Conservation (phyloP, 2,329 filamentous ascomycete genomes). For the Apiospora phragmitis region DNA sequence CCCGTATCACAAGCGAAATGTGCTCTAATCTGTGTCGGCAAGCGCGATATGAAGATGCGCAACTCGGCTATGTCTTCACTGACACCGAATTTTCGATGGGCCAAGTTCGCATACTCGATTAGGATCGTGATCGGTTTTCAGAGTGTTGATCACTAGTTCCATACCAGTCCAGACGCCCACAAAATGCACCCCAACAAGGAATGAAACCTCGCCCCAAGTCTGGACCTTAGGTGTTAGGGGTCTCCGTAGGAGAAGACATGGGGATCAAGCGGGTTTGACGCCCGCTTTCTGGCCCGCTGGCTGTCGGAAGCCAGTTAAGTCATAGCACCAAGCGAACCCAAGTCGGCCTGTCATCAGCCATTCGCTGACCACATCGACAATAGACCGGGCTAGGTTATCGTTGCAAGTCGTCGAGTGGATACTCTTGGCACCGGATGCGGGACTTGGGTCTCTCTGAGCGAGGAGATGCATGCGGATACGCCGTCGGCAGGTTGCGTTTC, state of each 20-base stretch:
- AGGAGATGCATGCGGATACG: slow-evolving; percentile 16
- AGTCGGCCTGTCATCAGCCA: background rate
- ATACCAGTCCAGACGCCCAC: slow-evolving; percentile 12
- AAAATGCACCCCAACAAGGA: background rate
- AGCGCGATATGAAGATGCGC: background rate
- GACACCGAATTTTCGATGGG: background rate
- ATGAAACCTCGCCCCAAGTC: slow-evolving; percentile 10
- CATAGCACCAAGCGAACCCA: background rate
- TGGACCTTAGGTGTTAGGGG: background rate
- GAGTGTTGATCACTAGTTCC: slow-evolving; percentile 11
- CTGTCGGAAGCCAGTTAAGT: background rate
- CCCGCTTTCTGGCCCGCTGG: background rate
- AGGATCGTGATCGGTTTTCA: background rate
- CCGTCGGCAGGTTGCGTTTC: background rate
- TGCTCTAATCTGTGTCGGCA: background rate
- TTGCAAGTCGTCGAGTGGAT: background rate
- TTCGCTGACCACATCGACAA: background rate
- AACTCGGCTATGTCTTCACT: background rate
- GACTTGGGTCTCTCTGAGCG: slow-evolving; percentile 19
- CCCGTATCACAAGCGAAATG: background rate
- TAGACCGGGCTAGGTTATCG: background rate
- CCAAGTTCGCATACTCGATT: background rate
- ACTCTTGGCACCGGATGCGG: slow-evolving; percentile 12
- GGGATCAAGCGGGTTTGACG: background rate
- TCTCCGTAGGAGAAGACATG: background rate